Base-by-base conservation (phyloP, 768 basidiomycete species). In the Basidioascus undulatus region DNA sequence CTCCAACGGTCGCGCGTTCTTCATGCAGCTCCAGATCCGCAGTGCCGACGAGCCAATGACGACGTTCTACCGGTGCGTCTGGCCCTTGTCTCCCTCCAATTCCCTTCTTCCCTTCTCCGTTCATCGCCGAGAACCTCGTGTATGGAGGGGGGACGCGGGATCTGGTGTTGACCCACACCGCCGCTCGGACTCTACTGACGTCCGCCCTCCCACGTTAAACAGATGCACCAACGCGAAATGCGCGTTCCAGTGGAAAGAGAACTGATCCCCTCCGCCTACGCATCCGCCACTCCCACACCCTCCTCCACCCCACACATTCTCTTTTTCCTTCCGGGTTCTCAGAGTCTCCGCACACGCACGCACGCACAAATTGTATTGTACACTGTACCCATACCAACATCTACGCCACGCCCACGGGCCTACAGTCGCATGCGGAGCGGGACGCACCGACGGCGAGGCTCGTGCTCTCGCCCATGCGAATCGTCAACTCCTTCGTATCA, bases 11-110 rank as follows among this genome's bases (percentile, higher is more conserved):
- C 63, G 73, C 36, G 87, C 89, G 4, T 94, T 86, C 58, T 98
- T 80, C 61, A 81, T 86, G 55, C 86, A 94, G 62, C 63, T 96
- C 12, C 92, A 98, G 56, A 98, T 94, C 46, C 63, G 89, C 34
- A 87, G 81, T 49, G 83, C 81, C 0, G 82, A 84, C 53, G 51
- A 53, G 40, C 51, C 53, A n/a, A 44, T 38, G 23, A 54, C 53
- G 25, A 54, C 51, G 6, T 54, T 54, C 45, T 54, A 51, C 45
- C 45, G 47, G 51, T 50, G 28, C 18, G 46, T 41, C 18, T 3
- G 9, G 5, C n/a, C 8, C 16, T 24, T 30, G 5, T 24, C 1
- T 35, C 13, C n/a, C 18, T 20, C 10, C 13, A n/a, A 24, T 36
- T 20, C 26, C 11, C 35, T 35, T 5, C 10, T 15, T 19, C 8